These are phyloP conservation scores for Dorcoceras hygrometricum DNA, from an alignment of 257 asterid species.

Conservation along the genomic window DNA sequence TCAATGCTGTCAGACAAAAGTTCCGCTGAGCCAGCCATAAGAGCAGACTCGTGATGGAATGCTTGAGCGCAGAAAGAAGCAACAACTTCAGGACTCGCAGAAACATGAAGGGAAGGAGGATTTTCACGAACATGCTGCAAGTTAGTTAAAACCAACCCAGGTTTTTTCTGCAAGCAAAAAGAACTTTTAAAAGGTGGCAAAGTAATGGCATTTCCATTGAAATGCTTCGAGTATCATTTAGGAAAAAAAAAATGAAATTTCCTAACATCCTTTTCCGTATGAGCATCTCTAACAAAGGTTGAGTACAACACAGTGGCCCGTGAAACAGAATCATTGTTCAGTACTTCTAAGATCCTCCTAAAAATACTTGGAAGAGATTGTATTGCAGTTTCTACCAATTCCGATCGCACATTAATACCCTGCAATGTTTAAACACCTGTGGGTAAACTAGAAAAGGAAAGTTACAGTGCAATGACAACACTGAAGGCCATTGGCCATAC, in stretches of 20 bases:
- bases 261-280: conserved; percentile 73
- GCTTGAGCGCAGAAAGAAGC: conserved; percentile 37
- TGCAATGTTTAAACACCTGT: conserved; percentile 30
- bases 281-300: conserved; percentile 74
- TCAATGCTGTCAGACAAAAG: conserved; percentile 55
- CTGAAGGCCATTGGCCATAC: conserved; percentile 31
- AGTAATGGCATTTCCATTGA: conserved; percentile 13
- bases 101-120: conserved; percentile 67
- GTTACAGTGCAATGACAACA: neutral
- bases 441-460: conserved; percentile 16
- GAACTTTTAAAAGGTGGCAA: neutral
- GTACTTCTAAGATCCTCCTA: conserved; percentile 58
- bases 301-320: conserved; percentile 74
- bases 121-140: conserved; percentile 53
- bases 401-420: conserved; percentile 85
- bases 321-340: conserved; percentile 71
- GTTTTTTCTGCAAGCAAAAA: conserved; percentile 50
- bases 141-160: conserved; percentile 45
- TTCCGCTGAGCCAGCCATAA: conserved; percentile 34
- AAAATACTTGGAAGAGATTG: conserved; percentile 77
- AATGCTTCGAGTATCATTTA: conserved; percentile 12
- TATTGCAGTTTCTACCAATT: conserved; percentile 70
- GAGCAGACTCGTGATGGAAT: conserved; percentile 32
- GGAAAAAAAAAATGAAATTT: conserved; percentile 15
- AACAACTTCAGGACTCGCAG: conserved; percentile 51